Conservation (phyloP, 1,139 yeast genomes). For the Zygosaccharomyces sapae region DNA sequence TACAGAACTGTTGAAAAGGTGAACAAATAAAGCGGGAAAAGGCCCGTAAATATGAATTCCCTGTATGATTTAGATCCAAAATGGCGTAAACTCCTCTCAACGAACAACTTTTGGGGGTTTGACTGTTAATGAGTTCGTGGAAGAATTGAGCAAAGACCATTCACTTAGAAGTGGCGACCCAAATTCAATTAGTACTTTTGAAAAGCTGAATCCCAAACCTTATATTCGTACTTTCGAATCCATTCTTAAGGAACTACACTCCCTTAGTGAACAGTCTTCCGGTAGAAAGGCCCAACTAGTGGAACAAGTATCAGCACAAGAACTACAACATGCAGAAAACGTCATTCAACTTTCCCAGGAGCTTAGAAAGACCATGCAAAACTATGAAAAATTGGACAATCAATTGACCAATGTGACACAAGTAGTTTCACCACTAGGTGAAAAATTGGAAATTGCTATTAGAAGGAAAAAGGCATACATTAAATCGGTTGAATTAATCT, state of each 20-base stretch:
- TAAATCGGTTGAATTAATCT: slow-evolving; percentile 68
- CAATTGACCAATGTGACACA: slow-evolving; percentile 57
- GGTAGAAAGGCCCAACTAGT: slow-evolving; percentile 48
- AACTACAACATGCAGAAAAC: slow-evolving; percentile 62
- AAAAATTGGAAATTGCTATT: slow-evolving; percentile 68
- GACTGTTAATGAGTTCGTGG: slow-evolving; percentile 78
- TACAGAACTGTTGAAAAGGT: neutral
- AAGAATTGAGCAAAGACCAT: slow-evolving; percentile 72
- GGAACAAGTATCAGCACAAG: slow-evolving; percentile 56
- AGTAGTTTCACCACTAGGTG: slow-evolving; percentile 71
- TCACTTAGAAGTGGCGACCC: slow-evolving; percentile 37
- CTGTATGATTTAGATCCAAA: slow-evolving; percentile 65
- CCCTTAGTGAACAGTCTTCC: slow-evolving; percentile 52
- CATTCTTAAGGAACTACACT: slow-evolving; percentile 66
- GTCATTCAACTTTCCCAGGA: slow-evolving; percentile 54
- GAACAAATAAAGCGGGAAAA: neutral
- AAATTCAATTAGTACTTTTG: slow-evolving; percentile 16
- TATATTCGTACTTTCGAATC: slow-evolving; percentile 91
- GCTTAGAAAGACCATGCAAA: slow-evolving; percentile 38
- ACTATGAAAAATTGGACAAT: slow-evolving; percentile 57
- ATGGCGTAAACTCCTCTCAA: slow-evolving; percentile 59
- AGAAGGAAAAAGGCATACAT: slow-evolving; percentile 70
- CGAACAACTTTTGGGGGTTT: slow-evolving; percentile 69
- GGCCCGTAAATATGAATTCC: slow-evolving; percentile 33
- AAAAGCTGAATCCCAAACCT: slow-evolving; percentile 78